Percentiles rank a stretch among this genome's conserved stretches.
These are phyloP conservation scores for Daldinia vernicosa DNA, from an alignment of 495 filamentous ascomycete genomes.

Conservation along the genomic window DNA sequence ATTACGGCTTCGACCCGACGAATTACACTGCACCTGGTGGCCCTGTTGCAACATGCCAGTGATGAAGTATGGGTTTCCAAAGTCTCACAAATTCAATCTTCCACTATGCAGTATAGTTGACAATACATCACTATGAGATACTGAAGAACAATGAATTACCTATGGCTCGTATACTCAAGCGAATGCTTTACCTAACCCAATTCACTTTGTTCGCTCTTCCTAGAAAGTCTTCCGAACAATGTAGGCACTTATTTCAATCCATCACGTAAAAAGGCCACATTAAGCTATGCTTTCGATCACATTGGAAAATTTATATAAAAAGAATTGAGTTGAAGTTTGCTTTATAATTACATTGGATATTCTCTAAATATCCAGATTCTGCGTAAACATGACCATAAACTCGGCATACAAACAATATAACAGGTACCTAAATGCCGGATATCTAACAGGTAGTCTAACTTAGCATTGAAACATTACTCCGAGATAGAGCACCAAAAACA, in stretches of 20 bases:
- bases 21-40: conserved; percentile 47
- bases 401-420: background rate
- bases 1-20: conserved; percentile 47
- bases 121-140: background rate
- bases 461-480: background rate
- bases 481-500: background rate
- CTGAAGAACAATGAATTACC: background rate
- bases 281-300: no score
- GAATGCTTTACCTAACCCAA: background rate
- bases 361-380: no score
- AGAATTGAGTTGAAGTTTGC: no score
- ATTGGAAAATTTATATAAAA: no score
- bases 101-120: background rate
- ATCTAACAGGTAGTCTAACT: background rate
- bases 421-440: background rate
- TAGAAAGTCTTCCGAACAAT: background rate
- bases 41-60: conserved; percentile 40
- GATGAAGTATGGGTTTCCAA: background rate
- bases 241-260: no score
- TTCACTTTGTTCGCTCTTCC: background rate
- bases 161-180: background rate
- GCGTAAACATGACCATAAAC: background rate
- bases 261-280: background rate
- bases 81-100: no score
- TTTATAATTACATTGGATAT: no score